A percentile compares a stretch with the other conserved stretches of the same genome.
Evolutionary conservation across 352 stramenopile species (phyloP).

Genomic region (Globisporangium emineosum): DNA sequence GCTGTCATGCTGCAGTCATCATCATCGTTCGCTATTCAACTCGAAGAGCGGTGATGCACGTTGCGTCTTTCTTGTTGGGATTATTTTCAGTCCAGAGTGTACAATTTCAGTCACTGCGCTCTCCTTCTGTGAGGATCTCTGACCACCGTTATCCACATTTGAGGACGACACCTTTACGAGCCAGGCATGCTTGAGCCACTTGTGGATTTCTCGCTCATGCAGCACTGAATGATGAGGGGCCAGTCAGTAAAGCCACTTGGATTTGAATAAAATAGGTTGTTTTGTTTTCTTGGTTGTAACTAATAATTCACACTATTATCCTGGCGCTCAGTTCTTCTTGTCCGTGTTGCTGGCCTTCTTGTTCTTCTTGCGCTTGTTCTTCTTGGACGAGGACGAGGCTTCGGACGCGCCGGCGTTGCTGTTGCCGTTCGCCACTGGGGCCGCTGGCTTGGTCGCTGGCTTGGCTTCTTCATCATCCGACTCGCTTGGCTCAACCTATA

Average conservation of each 20-base stretch:
- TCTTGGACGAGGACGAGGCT: slow-evolving; percentile 29
- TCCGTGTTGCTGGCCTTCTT: slow-evolving; percentile 32
- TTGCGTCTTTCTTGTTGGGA: background rate
- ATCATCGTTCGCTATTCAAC: background rate
- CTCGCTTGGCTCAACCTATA: slow-evolving; percentile 33
- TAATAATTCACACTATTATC: slow-evolving; percentile 1
- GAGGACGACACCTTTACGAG: background rate
- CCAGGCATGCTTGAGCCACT: background rate
- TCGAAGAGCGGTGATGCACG: background rate
- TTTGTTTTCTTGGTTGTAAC: background rate
- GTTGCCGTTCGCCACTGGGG: background rate
- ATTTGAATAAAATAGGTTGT: background rate
- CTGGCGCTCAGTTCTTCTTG: slow-evolving; percentile 6
- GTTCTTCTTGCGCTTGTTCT: slow-evolving; percentile 66
- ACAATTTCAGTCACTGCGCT: background rate
- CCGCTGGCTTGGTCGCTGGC: slow-evolving; percentile 25
- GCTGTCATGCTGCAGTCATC: background rate
- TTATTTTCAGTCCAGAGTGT: background rate
- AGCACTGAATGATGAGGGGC: too few species aligned
- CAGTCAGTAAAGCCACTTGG: background rate
- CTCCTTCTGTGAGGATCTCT: too few species aligned
- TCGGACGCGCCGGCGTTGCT: background rate
- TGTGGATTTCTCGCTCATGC: background rate
- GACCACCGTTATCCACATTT: background rate
- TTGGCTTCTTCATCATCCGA: slow-evolving; percentile 34